phyloP scores from a whole-genome alignment of 495 filamentous ascomycete genomes.

The Penicillium desertorum region DNA sequence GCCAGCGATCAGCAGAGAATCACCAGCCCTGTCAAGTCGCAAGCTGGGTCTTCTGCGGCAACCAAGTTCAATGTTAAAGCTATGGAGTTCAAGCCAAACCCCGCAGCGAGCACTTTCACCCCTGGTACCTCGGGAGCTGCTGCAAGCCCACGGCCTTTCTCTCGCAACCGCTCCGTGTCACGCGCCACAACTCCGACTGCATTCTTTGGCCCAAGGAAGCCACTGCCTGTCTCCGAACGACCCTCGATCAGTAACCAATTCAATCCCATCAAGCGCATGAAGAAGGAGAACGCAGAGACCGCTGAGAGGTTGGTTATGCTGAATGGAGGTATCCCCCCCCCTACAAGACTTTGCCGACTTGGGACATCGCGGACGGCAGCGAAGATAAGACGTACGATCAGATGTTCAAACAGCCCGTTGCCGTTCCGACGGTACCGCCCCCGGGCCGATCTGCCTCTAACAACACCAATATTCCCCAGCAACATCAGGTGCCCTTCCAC shows the following conservation, averaged over 20 bases:
- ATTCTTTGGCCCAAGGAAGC: constrained; percentile 64
- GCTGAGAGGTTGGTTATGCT: constrained; percentile 49
- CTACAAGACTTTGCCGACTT: constrained; percentile 77
- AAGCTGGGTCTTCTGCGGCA: constrained; percentile 52
- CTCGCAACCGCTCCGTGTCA: constrained; percentile 50
- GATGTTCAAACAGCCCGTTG: constrained; percentile 66
- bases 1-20: constrained; percentile 44
- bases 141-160: constrained; percentile 63
- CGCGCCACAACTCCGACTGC: constrained; percentile 49
- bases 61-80: constrained; percentile 79
- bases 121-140: constrained; percentile 56
- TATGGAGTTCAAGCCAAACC: constrained; percentile 79
- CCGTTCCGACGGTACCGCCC: constrained; percentile 59
- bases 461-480: constrained; percentile 65
- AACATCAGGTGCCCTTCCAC: constrained; percentile 75
- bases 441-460: constrained; percentile 60
- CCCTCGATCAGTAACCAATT: constrained; percentile 66
- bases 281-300: constrained; percentile 52
- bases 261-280: constrained; percentile 73
- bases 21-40: constrained; percentile 48
- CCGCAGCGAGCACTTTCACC: constrained; percentile 73
- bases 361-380: constrained; percentile 62
- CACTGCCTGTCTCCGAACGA: constrained; percentile 49
- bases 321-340: constrained; percentile 77
- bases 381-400: constrained; percentile 71